Percentiles rank a stretch among this genome's conserved stretches.
Conservation (phyloP, 2,329 filamentous ascomycete genomes). For the Sporothrix globosa region DNA sequence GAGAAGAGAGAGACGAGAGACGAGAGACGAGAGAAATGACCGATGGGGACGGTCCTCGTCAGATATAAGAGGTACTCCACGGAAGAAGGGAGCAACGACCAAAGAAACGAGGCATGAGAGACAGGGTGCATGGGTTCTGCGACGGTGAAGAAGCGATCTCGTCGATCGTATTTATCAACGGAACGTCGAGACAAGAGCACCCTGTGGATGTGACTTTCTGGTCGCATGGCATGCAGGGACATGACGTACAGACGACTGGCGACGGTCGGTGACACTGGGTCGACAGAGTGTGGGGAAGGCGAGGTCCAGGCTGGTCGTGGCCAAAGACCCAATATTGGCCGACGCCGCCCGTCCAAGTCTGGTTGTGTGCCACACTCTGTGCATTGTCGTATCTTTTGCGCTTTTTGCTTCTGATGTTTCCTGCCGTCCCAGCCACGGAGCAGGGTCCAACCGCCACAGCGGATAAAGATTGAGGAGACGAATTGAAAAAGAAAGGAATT, state of each 20-base stretch:
- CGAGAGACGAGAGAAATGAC: not conserved
- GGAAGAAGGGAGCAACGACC: not conserved
- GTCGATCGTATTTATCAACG: conserved; percentile 19
- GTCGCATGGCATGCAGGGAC: conserved; percentile 10
- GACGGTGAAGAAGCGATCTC: conserved; percentile 4
- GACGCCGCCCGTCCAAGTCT: not conserved
- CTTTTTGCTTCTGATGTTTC: not conserved
- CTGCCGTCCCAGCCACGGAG: not conserved
- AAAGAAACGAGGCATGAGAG: not conserved
- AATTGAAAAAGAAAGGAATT: no score
- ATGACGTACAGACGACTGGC: not conserved
- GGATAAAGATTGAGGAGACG: not conserved
- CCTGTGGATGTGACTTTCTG: not conserved
- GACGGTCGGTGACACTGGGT: no score
- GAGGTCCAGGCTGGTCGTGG: not conserved
- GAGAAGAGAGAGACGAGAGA: not conserved
- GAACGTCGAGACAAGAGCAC: not conserved
- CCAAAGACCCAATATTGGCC: conserved; percentile 16
- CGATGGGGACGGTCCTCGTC: not conserved
- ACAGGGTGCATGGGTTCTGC: conserved; percentile 15
- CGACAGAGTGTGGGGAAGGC: not conserved
- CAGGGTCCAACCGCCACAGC: conserved; percentile 23
- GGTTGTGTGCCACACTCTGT: conserved; percentile 22
- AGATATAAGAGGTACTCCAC: not conserved
- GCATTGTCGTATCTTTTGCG: conserved; percentile 10